Conservation (phyloP, 73 alveolate species). For the Symbiodinium natans region DNA sequence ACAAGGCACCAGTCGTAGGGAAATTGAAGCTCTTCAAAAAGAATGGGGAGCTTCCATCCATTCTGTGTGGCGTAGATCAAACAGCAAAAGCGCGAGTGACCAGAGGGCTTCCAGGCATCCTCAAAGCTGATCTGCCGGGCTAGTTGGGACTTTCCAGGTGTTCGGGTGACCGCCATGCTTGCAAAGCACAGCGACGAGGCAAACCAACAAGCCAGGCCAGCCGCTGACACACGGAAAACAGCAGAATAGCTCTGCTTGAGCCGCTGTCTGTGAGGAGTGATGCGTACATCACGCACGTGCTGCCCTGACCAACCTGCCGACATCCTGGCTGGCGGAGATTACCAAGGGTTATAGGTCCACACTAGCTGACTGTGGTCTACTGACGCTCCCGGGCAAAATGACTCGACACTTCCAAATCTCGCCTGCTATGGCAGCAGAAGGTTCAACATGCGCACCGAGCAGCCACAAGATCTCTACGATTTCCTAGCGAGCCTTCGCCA, state of each 20-base stretch:
- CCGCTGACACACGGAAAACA: neutral
- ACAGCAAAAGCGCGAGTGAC: constrained; percentile 65
- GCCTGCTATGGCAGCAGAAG: too few relatives aligned
- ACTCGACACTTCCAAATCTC: too few relatives aligned
- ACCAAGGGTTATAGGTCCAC: too few relatives aligned
- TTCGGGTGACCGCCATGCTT: neutral
- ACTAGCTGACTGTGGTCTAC: too few relatives aligned
- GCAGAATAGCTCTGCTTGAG: neutral
- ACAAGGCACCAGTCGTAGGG: constrained; percentile 66
- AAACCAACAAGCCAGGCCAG: neutral
- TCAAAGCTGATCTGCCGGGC: constrained; percentile 37
- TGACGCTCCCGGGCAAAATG: too few relatives aligned
- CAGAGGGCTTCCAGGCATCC: constrained; percentile 73
- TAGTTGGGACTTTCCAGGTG: constrained; percentile 9
- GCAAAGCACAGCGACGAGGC: neutral
- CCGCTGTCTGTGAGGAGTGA: neutral
- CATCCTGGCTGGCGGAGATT: neutral
- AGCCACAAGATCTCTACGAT: too few relatives aligned
- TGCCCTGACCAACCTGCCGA: too few relatives aligned
- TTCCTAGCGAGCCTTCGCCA: too few relatives aligned
- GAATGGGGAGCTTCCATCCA: constrained; percentile 80
- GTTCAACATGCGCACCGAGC: too few relatives aligned
- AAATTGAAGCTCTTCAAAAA: constrained; percentile 24
- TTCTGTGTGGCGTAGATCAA: constrained; percentile 84
- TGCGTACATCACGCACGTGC: neutral